Percentiles rank a stretch among this genome's conserved stretches.
Conservation (phyloP, 768 basidiomycete species). For the Flagelloscypha sp. region DNA sequence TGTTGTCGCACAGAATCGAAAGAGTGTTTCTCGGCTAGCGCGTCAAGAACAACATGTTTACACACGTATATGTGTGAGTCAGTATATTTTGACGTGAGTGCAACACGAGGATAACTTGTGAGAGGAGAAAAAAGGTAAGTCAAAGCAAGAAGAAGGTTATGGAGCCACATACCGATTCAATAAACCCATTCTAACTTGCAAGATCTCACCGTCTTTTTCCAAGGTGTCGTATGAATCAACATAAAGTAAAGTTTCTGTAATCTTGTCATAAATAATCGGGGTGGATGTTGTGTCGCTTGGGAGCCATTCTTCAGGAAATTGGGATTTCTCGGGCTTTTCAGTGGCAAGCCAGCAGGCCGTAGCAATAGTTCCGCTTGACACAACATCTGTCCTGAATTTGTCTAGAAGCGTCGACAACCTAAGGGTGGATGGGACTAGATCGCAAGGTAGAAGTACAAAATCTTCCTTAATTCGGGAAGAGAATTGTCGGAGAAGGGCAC, state of each 20-base stretch:
- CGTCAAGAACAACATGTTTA: conserved; percentile 62
- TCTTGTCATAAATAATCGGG: conserved; percentile 63
- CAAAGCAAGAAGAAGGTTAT: conserved; percentile 1
- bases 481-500: conserved; percentile 70
- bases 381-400: conserved; percentile 69
- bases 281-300: conserved; percentile 26
- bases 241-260: conserved; percentile 58
- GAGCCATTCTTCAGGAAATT: conserved; percentile 63
- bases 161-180: conserved; percentile 45
- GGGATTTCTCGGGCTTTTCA: conserved; percentile 43
- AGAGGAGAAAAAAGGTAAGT: conserved; percentile 1
- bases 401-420: conserved; percentile 64
- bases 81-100: conserved; percentile 56
- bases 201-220: conserved; percentile 61
- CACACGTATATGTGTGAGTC: conserved; percentile 94
- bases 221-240: conserved; percentile 63
- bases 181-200: conserved; percentile 70
- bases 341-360: conserved; percentile 60
- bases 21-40: conserved; percentile 56
- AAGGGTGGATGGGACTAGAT: conserved; percentile 72
- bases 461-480: conserved; percentile 69
- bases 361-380: conserved; percentile 54
- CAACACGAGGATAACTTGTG: conserved; percentile 61
- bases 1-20: conserved; percentile 84
- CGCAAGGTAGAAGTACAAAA: conserved; percentile 86